phyloP scores from a whole-genome alignment of 768 basidiomycete genomes.

The Asterophora parasitica region DNA sequence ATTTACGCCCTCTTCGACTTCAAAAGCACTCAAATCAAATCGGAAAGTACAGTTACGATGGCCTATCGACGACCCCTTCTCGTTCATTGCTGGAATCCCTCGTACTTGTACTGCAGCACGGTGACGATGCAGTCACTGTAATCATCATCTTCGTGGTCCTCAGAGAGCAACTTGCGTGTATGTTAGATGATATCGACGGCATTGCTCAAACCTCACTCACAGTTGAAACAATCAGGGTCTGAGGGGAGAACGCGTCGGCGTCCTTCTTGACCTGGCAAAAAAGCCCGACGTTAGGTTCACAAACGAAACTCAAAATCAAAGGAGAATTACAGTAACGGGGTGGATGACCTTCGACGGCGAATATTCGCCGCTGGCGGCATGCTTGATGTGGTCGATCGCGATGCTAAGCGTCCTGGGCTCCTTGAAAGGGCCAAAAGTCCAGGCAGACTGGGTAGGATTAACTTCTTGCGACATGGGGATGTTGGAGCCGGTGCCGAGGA shows the following conservation, averaged over 20 bases:
- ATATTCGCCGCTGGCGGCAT: not conserved
- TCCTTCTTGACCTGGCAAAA: not conserved
- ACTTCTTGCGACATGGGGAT: slow-evolving; percentile 3
- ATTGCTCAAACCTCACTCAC: slow-evolving; percentile 2
- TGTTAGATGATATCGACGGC: not conserved
- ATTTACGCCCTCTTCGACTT: too few species aligned
- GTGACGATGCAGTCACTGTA: slow-evolving; percentile 11
- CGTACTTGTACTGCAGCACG: slow-evolving; percentile 10
- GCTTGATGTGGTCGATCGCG: slow-evolving; percentile 1
- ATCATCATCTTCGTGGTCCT: slow-evolving; percentile 8
- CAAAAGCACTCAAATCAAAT: too few species aligned
- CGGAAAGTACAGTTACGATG: too few species aligned
- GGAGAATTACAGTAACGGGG: slow-evolving; percentile 1
- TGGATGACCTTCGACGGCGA: slow-evolving; percentile 4
- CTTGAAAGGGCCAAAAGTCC: slow-evolving; percentile 10
- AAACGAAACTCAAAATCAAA: not conserved
- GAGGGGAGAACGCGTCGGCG: not conserved
- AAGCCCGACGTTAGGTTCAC: not conserved
- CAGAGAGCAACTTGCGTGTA: slow-evolving; percentile 7
- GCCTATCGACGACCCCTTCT: too few species aligned
- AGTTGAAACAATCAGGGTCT: slow-evolving; percentile 1
- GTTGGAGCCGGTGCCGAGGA: slow-evolving; percentile 5
- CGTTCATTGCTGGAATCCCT: too few species aligned
- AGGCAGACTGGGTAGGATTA: not conserved
- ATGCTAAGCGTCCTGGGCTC: slow-evolving; percentile 1